phyloP scores from a whole-genome alignment of 2,329 filamentous ascomycete genomes.

The Trichoderma hamatum region DNA sequence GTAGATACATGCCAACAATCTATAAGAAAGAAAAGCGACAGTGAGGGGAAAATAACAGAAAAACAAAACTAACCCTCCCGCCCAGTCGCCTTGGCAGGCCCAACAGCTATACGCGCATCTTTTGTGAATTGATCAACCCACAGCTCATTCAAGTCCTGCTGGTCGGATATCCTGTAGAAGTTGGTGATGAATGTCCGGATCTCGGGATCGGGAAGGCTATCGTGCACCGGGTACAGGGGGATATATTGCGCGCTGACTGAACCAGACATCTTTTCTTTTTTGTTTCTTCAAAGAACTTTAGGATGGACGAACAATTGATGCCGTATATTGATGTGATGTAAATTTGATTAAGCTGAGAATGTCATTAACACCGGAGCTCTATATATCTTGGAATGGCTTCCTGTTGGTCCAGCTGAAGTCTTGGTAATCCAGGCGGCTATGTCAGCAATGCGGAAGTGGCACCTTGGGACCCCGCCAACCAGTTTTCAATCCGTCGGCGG shows the following conservation, averaged over 20 bases:
- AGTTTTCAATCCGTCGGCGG: background rate
- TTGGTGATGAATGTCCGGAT: conserved; percentile 46
- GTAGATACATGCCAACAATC: background rate
- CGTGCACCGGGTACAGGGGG: conserved; percentile 39
- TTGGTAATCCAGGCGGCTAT: conserved; percentile 2
- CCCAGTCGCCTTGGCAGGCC: conserved; percentile 44
- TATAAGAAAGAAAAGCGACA: background rate
- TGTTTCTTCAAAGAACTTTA: background rate
- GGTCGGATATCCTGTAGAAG: conserved; percentile 52
- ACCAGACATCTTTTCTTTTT: conserved; percentile 27
- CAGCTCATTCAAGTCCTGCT: conserved; percentile 44
- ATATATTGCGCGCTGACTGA: conserved; percentile 36
- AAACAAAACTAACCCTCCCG: conserved; percentile 37
- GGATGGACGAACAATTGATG: background rate
- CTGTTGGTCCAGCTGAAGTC: background rate
- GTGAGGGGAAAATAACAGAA: background rate
- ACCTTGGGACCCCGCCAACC: background rate
- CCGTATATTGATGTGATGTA: background rate
- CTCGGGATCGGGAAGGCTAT: conserved; percentile 37
- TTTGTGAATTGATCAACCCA: conserved; percentile 49
- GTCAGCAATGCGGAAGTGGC: background rate
- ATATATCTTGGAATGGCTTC: background rate
- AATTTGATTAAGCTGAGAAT: background rate
- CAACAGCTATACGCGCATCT: conserved; percentile 49
- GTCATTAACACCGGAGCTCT: background rate